Evolutionary conservation across 2,329 filamentous ascomycete genomes (phyloP).

Genomic region (Colletotrichum abscissum): DNA sequence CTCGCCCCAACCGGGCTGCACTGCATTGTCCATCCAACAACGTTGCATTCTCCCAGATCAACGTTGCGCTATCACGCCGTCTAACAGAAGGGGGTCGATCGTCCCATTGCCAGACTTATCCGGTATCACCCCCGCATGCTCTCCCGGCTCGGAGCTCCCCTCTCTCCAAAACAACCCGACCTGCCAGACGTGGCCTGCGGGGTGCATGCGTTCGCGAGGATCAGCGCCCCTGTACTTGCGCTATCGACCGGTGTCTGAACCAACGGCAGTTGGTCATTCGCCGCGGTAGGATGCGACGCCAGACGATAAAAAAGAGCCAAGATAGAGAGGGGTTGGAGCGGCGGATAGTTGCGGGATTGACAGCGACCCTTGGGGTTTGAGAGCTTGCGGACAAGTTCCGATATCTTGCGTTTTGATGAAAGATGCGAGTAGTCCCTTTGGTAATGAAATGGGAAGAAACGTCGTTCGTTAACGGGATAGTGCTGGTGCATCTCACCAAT

Average conservation of each 20-base stretch:
- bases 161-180: background rate
- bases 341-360: background rate
- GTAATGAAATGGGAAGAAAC: too few species aligned
- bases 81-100: constrained; percentile 14
- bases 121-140: constrained; percentile 26
- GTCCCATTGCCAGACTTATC: constrained; percentile 3
- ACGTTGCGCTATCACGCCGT: constrained; percentile 24
- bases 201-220: constrained; percentile 26
- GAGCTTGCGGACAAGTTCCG: background rate
- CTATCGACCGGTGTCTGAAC: constrained; percentile 16
- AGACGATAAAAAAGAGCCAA: background rate
- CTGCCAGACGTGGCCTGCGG: constrained; percentile 26
- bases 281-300: background rate
- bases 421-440: background rate
- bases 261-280: constrained; percentile 23
- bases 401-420: background rate
- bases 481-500: background rate
- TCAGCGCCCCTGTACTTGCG: constrained; percentile 18
- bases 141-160: background rate
- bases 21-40: constrained; percentile 11
- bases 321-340: background rate
- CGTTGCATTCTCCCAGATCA: constrained; percentile 25
- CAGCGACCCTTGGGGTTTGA: background rate
- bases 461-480: background rate
- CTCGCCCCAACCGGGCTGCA: background rate